Percentiles rank a stretch among this genome's conserved stretches.
Conservation (phyloP, 139 green algal genomes). For the Limnomonas spitsbergensis region DNA sequence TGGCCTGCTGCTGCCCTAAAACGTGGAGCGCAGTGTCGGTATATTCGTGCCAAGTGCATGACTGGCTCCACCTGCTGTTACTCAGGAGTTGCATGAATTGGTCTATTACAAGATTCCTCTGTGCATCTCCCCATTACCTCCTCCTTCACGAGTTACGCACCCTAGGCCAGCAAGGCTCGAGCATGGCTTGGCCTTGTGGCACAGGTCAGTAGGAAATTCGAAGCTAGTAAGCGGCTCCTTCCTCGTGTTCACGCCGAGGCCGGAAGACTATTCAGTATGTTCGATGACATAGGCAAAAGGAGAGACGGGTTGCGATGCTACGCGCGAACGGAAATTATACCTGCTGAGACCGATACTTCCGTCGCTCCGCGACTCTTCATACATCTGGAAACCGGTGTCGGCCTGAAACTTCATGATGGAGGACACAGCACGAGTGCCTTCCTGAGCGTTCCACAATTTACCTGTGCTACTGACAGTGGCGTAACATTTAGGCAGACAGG, state of each 20-base stretch:
- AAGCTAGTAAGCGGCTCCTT: neutral
- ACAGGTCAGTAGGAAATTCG: conserved; percentile 5
- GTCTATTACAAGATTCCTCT: no score
- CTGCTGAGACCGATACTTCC: neutral
- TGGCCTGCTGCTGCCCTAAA: neutral
- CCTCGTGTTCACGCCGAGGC: neutral
- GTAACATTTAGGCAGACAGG: no score
- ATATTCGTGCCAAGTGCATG: no score
- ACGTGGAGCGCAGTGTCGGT: no score
- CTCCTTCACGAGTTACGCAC: no score
- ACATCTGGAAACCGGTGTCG: neutral
- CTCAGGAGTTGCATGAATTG: no score
- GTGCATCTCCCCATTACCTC: no score
- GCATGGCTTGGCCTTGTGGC: conserved; percentile 4
- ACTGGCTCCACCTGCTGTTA: no score
- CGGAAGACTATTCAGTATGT: neutral
- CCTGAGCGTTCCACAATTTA: no score
- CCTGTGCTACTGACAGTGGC: no score
- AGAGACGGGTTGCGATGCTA: neutral
- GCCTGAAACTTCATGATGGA: conserved; percentile 3
- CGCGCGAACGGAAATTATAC: neutral
- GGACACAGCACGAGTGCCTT: no score
- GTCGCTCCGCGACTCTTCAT: neutral
- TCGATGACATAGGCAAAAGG: neutral
- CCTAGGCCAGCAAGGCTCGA: neutral